Evolutionary conservation across 306 rosid genomes (phyloP).

Genomic region (Ceratonia siliqua): DNA sequence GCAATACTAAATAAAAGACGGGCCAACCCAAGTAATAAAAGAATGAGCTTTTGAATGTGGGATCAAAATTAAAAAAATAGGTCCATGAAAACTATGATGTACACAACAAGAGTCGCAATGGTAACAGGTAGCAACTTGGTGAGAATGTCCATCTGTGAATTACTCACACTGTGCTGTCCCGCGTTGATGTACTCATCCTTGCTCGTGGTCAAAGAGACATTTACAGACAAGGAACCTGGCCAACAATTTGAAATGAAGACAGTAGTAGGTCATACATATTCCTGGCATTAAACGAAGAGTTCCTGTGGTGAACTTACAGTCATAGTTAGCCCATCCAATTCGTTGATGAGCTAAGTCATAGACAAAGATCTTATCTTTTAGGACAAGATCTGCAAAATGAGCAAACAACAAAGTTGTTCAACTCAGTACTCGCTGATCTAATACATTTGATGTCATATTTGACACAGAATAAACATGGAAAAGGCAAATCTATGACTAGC

Average conservation of each 20-base stretch:
- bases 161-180: slow-evolving; percentile 52
- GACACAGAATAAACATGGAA: neutral
- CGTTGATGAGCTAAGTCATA: slow-evolving; percentile 79
- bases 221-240: slow-evolving; percentile 82
- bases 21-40: slow-evolving; percentile 37
- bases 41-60: slow-evolving; percentile 38
- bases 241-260: slow-evolving; percentile 5
- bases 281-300: slow-evolving; percentile 9
- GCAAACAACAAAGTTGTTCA: slow-evolving; percentile 20
- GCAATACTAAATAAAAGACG: slow-evolving; percentile 41
- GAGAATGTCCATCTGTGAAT: slow-evolving; percentile 46
- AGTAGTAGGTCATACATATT: neutral
- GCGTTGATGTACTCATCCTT: slow-evolving; percentile 77
- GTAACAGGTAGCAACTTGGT: slow-evolving; percentile 50
- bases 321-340: slow-evolving; percentile 84
- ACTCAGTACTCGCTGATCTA: slow-evolving; percentile 20
- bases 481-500: neutral
- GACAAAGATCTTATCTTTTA: slow-evolving; percentile 84
- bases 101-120: slow-evolving; percentile 47
- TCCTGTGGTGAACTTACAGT: slow-evolving; percentile 63
- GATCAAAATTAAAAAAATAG: slow-evolving; percentile 41
- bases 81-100: slow-evolving; percentile 41
- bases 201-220: slow-evolving; percentile 75
- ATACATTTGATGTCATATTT: neutral
- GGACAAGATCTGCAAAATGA: slow-evolving; percentile 69